Evolutionary conservation across 1,139 yeast genomes (phyloP).

Genomic region (Saccharomycopsis hybrid): DNA sequence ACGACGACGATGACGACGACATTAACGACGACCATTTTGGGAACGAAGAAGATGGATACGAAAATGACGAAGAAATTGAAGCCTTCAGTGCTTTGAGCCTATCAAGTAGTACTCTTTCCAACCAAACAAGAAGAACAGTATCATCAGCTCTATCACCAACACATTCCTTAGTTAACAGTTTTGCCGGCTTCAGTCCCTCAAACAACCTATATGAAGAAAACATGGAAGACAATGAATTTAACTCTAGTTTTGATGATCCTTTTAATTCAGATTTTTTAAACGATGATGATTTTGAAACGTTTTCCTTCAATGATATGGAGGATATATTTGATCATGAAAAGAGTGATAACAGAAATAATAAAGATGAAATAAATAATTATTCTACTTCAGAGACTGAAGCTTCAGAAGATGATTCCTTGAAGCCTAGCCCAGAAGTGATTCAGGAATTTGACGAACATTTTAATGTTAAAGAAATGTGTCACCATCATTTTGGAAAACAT

Average conservation of each 20-base stretch:
- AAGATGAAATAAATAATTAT: constrained; percentile 1
- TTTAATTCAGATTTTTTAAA: constrained; percentile 18
- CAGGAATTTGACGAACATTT: not conserved
- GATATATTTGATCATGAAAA: constrained; percentile 16
- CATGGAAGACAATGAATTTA: constrained; percentile 3
- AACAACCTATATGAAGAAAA: constrained; percentile 13
- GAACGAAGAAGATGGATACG: too few relatives aligned
- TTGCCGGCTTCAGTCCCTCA: constrained; percentile 15
- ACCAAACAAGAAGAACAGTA: too few relatives aligned
- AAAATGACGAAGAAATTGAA: too few relatives aligned
- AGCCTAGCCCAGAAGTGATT: too few relatives aligned
- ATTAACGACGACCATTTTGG: too few relatives aligned
- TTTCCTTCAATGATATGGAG: constrained; percentile 21
- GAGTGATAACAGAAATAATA: not conserved
- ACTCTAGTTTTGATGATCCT: constrained; percentile 16
- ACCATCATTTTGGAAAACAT: not conserved
- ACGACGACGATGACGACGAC: too few relatives aligned
- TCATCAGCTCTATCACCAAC: too few relatives aligned
- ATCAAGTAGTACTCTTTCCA: too few relatives aligned
- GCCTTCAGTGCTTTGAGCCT: too few relatives aligned
- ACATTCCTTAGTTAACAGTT: not conserved
- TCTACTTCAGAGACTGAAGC: constrained; percentile 19
- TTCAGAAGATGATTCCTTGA: constrained; percentile 17
- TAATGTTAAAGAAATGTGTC: not conserved
- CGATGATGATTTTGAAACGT: constrained; percentile 21